Conservation (phyloP, 2,329 filamentous ascomycete genomes). For the Pseudogymnoascus sp. region DNA sequence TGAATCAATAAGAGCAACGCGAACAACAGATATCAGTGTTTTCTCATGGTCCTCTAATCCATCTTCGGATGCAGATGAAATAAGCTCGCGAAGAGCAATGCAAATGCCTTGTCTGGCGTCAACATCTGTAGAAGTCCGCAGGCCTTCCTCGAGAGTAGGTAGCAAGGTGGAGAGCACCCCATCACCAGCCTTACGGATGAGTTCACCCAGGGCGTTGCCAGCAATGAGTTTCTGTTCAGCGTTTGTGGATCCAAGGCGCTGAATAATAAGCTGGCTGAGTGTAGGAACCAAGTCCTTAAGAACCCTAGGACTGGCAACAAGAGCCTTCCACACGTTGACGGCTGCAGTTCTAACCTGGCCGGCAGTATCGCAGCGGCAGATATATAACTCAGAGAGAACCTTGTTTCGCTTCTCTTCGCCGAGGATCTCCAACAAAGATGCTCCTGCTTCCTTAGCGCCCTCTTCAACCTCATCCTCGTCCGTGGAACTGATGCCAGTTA, state of each 20-base stretch:
- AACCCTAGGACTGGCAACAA: constrained; percentile 84
- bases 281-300: constrained; percentile 94
- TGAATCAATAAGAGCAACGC: constrained; percentile 83
- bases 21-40: constrained; percentile 87
- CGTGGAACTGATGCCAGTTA: constrained; percentile 84
- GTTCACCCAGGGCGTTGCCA: constrained; percentile 89
- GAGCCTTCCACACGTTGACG: constrained; percentile 90
- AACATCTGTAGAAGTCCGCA: constrained; percentile 80
- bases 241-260: constrained; percentile 86
- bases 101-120: constrained; percentile 97
- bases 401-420: constrained; percentile 96
- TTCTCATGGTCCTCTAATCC: constrained; percentile 91
- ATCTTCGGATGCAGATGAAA: constrained; percentile 79
- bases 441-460: constrained; percentile 73
- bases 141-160: constrained; percentile 84
- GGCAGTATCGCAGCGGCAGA: constrained; percentile 95
- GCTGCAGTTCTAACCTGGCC: constrained; percentile 83
- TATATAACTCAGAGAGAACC: constrained; percentile 92
- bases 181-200: constrained; percentile 95
- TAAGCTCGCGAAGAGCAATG: constrained; percentile 88
- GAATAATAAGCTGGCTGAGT: constrained; percentile 89
- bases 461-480: constrained; percentile 75
- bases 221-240: constrained; percentile 99
- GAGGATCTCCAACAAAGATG: constrained; percentile 87
- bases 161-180: constrained; percentile 80